phyloP scores from a whole-genome alignment of 805 yeast genomes.

The Saccharomycopsis fibuligera region DNA sequence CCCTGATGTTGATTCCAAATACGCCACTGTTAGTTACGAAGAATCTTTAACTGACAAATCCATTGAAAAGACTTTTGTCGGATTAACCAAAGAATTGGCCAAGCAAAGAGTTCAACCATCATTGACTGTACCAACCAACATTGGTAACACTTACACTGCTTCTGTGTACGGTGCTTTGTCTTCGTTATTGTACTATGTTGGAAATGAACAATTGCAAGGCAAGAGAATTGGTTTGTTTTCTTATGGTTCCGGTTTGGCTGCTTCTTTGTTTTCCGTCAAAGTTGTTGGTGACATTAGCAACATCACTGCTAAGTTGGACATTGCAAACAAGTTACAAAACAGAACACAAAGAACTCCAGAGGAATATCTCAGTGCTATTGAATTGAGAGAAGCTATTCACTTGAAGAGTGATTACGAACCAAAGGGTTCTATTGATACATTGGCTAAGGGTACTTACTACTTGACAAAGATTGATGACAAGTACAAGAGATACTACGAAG shows the following conservation, averaged over 20 bases:
- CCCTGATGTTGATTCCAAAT: slow-evolving; percentile 42
- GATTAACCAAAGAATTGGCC: slow-evolving; percentile 59
- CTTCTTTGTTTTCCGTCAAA: slow-evolving; percentile 74
- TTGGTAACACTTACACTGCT: slow-evolving; percentile 98
- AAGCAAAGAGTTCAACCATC: slow-evolving; percentile 73
- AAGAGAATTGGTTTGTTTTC: slow-evolving; percentile 91
- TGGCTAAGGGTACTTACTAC: slow-evolving; percentile 77
- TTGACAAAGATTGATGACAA: slow-evolving; percentile 78
- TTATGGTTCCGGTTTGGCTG: slow-evolving; percentile 96
- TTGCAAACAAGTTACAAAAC: slow-evolving; percentile 57
- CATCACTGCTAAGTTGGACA: slow-evolving; percentile 58
- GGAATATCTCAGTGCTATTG: slow-evolving; percentile 75
- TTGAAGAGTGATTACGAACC: slow-evolving; percentile 76
- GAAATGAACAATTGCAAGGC: slow-evolving; percentile 64
- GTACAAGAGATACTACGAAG: slow-evolving; percentile 74
- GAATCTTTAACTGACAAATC: slow-evolving; percentile 71
- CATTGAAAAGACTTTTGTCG: slow-evolving; percentile 80
- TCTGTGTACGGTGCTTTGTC: slow-evolving; percentile 83
- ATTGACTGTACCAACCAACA: slow-evolving; percentile 83
- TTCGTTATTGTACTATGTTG: slow-evolving; percentile 72
- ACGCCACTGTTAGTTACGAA: slow-evolving; percentile 54
- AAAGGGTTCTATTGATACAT: slow-evolving; percentile 64
- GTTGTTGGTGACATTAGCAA: slow-evolving; percentile 75
- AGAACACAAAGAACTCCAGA: slow-evolving; percentile 69
- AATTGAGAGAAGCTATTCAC: slow-evolving; percentile 84